Evolutionary conservation across 495 filamentous ascomycete species (phyloP), one percentile per base, ranked within the genome.

Genomic region (Chaetomidium leptoderma): DNA sequence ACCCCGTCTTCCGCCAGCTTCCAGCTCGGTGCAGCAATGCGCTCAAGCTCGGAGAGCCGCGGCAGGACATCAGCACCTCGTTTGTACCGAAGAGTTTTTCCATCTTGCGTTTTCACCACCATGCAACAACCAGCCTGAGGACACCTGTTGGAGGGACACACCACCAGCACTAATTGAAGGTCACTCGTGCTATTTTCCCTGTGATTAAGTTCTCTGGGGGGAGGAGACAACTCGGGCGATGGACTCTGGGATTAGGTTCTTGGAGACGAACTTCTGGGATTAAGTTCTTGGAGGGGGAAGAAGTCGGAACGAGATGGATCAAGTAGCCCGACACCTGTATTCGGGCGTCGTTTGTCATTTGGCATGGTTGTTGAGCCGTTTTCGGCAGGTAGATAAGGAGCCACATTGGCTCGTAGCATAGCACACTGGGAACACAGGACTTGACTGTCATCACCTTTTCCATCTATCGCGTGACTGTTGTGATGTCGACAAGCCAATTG

Each of bases 221-320:
- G 21, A 23, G 43, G 43, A 39, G 32, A 40, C n/a, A 48, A 46
- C 43, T 37, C 53, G 42, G 32, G 32, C 14, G 53, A 55, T 35
- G 53, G 30, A 39, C 53, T 47, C 33, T 48, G 33, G 48, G 40
- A 59, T 46, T 39, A 53, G n/a, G 40, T 53, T 53, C 56, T 53
- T 46, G 47, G 48, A 46, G 48, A 39, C 9, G 32, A 39, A 53
- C 32, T 54, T 59, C 35, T 49, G 44, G 43, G 49, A 53, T 48
- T 46, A 1, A 21, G 6, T 27, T 46, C 42, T 53, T 48, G 19
- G 49, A 40, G 11, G 17, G 14, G 36, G 17, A 9, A n/a, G 29
- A 51, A 58, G 44, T 47, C 32, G 33, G 27, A 43, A 54, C 39
- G 33, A 17, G 53, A 29, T 21, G 53, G 43, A 56, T 27, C 30